Percentiles rank a stretch among this genome's conserved stretches.
Conservation (phyloP, 305 asterid genomes). For the Fraxinus paxiana region DNA sequence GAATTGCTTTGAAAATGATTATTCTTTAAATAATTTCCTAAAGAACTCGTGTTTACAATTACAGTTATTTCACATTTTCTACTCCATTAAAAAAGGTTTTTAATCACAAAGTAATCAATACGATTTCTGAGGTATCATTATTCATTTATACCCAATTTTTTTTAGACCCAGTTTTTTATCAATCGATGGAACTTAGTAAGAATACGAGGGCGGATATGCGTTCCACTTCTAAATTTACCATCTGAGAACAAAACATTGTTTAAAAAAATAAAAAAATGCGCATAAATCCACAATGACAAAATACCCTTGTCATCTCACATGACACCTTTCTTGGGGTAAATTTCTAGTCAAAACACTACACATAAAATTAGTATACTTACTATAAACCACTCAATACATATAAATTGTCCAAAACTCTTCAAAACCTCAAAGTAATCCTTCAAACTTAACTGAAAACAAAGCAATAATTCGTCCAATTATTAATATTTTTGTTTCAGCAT, state of each 20-base stretch:
- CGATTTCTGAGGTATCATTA: neutral
- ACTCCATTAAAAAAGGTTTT: neutral
- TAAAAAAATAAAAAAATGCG: neutral
- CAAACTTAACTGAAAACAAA: neutral
- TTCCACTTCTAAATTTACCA: neutral
- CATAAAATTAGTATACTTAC: neutral
- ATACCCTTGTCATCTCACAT: neutral
- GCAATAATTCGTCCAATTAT: neutral
- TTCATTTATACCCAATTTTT: neutral
- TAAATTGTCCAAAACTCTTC: neutral
- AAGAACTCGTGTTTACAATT: neutral
- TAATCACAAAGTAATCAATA: neutral
- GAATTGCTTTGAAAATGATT: neutral
- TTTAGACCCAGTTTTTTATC: neutral
- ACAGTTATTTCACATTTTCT: neutral
- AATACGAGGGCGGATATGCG: neutral
- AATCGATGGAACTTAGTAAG: neutral
- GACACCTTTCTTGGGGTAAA: neutral
- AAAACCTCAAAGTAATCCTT: neutral
- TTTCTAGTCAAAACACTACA: neutral
- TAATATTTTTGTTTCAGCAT: neutral
- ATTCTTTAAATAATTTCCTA: neutral
- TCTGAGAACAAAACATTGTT: neutral
- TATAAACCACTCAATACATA: neutral
- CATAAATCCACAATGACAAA: neutral